These are phyloP conservation scores for Alternaria triticina DNA, from an alignment of 2,329 filamentous ascomycete genomes.

Conservation along the genomic window DNA sequence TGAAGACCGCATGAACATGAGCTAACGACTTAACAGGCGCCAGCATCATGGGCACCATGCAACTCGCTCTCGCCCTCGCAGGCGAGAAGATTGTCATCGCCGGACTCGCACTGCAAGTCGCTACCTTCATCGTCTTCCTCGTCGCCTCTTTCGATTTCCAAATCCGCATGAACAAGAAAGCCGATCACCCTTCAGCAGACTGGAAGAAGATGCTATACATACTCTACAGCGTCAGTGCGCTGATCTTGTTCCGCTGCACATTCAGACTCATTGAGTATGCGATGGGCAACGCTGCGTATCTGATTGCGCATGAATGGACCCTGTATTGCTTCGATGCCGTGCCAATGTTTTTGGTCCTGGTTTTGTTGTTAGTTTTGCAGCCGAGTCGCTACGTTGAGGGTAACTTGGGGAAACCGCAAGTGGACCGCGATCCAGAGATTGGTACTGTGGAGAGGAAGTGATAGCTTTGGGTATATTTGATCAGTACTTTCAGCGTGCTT, in stretches of 20 bases:
- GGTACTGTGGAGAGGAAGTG: not conserved
- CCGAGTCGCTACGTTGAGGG: constrained; percentile 26
- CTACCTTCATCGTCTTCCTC: constrained; percentile 42
- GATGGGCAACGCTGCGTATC: constrained; percentile 53
- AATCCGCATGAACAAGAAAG: constrained; percentile 29
- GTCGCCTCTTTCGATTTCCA: constrained; percentile 40
- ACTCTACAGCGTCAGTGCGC: constrained; percentile 54
- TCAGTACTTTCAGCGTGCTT: not conserved
- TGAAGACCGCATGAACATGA: not conserved
- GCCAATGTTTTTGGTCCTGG: constrained; percentile 54
- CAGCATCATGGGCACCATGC: constrained; percentile 43
- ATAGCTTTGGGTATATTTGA: not conserved
- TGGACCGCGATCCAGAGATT: not conserved
- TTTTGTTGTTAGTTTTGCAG: constrained; percentile 42
- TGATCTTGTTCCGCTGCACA: constrained; percentile 59
- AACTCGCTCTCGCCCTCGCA: constrained; percentile 37
- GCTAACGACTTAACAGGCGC: constrained; percentile 24
- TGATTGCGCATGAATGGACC: constrained; percentile 55
- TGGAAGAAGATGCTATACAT: constrained; percentile 43
- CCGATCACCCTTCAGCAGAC: not conserved
- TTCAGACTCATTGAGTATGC: constrained; percentile 61
- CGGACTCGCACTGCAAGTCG: constrained; percentile 42
- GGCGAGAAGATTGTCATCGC: constrained; percentile 45
- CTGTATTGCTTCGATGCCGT: constrained; percentile 57
- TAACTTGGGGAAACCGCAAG: not conserved